Conservation (phyloP, 2,329 filamentous ascomycete genomes). For the Remersonia thermophila region DNA sequence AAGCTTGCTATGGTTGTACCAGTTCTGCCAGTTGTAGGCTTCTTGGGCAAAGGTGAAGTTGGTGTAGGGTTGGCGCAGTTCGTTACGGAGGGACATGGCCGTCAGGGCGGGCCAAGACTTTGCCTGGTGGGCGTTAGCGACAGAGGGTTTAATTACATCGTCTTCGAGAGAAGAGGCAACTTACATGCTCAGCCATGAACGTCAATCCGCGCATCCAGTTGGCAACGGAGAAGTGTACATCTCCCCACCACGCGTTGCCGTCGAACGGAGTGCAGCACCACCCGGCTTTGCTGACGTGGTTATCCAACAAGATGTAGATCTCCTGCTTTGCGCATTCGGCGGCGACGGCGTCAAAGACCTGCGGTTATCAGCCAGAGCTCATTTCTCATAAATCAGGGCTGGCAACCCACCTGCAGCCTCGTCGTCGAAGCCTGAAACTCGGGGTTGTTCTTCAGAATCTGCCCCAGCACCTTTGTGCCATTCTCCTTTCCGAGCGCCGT, state of each 20-base stretch:
- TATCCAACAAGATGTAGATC: constrained; percentile 48
- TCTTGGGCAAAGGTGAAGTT: constrained; percentile 21
- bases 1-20: constrained; percentile 38
- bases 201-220: constrained; percentile 49
- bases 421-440: constrained; percentile 41
- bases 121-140: constrained; percentile 23
- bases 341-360: constrained; percentile 46
- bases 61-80: constrained; percentile 34
- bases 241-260: constrained; percentile 50
- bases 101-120: constrained; percentile 34
- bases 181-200: constrained; percentile 48
- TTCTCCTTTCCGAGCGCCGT: constrained; percentile 38
- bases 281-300: constrained; percentile 44
- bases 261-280: constrained; percentile 47
- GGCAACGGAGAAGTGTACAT: constrained; percentile 42
- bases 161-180: constrained; percentile 13
- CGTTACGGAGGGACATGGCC: constrained; percentile 42
- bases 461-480: constrained; percentile 35
- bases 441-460: constrained; percentile 46
- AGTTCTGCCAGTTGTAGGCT: constrained; percentile 44
- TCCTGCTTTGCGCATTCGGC: constrained; percentile 42
- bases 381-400: no score
- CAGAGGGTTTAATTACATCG: no score
- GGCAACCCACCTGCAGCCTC: constrained; percentile 32
- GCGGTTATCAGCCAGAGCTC: no score